phyloP scores from a whole-genome alignment of 441 rosid genomes.

The Macaranga tanarius region DNA sequence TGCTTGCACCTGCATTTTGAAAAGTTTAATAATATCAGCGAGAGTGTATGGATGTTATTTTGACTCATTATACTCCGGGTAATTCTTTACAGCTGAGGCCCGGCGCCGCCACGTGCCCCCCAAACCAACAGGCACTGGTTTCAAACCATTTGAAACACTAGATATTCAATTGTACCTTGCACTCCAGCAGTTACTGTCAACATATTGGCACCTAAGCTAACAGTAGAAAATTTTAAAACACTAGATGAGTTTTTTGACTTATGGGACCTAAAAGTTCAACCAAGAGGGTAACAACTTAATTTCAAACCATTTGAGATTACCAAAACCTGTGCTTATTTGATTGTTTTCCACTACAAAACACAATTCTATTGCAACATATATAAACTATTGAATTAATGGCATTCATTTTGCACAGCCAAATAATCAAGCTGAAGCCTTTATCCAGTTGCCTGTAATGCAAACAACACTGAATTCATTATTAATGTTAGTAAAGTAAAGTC shows the following conservation, averaged over 20 bases:
- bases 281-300: background rate
- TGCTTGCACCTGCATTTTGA: background rate
- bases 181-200: background rate
- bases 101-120: too few species aligned
- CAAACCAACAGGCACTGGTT: too few species aligned
- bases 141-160: too few species aligned
- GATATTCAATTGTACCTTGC: too few species aligned
- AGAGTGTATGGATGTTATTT: too few species aligned
- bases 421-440: background rate
- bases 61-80: background rate
- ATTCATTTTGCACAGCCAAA: background rate
- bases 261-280: background rate
- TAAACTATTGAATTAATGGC: background rate
- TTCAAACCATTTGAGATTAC: background rate
- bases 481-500: constrained; percentile 17
- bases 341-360: background rate
- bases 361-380: background rate
- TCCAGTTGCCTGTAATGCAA: background rate
- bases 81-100: background rate
- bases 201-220: background rate
- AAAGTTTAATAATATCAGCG: background rate
- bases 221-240: too few species aligned
- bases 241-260: too few species aligned
- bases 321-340: background rate
- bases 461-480: background rate